phyloP scores from a whole-genome alignment of 495 filamentous ascomycete species.

The Lasiosphaeris hirsuta region DNA sequence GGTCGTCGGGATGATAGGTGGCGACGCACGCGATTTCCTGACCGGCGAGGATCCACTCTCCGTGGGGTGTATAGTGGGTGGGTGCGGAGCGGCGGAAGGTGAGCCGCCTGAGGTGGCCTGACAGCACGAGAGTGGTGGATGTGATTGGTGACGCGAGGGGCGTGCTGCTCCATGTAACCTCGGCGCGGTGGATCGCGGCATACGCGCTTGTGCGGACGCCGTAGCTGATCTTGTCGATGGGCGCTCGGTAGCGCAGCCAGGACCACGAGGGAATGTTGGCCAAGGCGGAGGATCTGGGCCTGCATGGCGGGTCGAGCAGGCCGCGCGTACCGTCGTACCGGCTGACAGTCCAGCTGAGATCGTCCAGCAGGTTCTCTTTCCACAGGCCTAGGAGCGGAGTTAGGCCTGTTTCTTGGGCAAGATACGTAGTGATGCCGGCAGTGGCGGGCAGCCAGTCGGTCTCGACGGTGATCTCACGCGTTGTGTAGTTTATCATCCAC shows the following conservation, averaged over 20 bases:
- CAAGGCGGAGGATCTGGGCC: not conserved
- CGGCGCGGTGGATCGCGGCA: not conserved
- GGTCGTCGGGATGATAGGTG: not conserved
- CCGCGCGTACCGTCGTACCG: not conserved
- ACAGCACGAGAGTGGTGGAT: not conserved
- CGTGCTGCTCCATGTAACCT: not conserved
- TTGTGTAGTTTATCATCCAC: slow-evolving; percentile 1
- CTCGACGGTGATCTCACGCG: not conserved
- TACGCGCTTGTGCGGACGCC: not conserved
- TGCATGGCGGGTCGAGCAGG: not conserved
- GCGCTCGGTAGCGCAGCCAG: not conserved
- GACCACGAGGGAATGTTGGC: not conserved
- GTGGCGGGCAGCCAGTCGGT: not conserved
- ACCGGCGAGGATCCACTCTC: not conserved
- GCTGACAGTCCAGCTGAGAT: not conserved
- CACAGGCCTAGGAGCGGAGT: not conserved
- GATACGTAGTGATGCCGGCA: not conserved
- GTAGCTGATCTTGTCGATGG: not conserved
- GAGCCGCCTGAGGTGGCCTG: not conserved
- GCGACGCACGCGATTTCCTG: not conserved
- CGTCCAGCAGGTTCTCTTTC: slow-evolving; percentile 1
- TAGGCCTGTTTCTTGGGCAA: not conserved
- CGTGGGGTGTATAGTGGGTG: not conserved
- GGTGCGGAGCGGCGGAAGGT: not conserved
- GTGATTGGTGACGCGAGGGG: not conserved